Evolutionary conservation across 768 basidiomycete species (phyloP).

Genomic region (Macrolepiota albuminosa): DNA sequence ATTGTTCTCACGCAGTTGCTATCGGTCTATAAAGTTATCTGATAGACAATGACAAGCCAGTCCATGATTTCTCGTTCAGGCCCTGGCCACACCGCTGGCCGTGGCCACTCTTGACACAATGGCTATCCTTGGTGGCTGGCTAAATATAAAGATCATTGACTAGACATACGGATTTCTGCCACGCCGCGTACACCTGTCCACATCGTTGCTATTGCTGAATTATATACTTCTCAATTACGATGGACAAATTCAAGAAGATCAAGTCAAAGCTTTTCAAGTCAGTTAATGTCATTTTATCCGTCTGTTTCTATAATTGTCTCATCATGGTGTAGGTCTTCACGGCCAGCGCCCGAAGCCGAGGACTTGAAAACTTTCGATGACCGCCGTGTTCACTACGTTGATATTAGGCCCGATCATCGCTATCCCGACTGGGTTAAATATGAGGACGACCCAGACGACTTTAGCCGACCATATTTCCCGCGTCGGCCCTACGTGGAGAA

Average conservation of each 20-base stretch:
- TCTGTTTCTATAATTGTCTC: not conserved
- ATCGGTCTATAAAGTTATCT: not conserved
- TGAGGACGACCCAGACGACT: not conserved
- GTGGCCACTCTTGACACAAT: not conserved
- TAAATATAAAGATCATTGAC: not conserved
- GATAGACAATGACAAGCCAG: not conserved
- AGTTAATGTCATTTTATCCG: not conserved
- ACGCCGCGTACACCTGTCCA: no score
- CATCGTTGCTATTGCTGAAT: not conserved
- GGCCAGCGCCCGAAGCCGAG: not conserved
- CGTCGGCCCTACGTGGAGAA: conserved; percentile 2
- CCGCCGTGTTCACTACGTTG: not conserved
- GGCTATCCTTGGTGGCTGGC: not conserved
- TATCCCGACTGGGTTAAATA: not conserved
- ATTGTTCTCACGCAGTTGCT: not conserved
- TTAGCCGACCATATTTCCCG: not conserved
- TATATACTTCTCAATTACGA: not conserved
- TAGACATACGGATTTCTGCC: no score
- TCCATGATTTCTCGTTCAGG: not conserved
- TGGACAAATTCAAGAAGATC: conserved; percentile 14
- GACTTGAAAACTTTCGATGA: no score
- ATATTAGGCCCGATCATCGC: not conserved
- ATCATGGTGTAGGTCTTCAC: not conserved
- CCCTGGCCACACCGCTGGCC: not conserved
- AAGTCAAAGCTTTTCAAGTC: conserved; percentile 1